phyloP scores from a whole-genome alignment of 768 basidiomycete genomes.

The Leccinum boreale region DNA sequence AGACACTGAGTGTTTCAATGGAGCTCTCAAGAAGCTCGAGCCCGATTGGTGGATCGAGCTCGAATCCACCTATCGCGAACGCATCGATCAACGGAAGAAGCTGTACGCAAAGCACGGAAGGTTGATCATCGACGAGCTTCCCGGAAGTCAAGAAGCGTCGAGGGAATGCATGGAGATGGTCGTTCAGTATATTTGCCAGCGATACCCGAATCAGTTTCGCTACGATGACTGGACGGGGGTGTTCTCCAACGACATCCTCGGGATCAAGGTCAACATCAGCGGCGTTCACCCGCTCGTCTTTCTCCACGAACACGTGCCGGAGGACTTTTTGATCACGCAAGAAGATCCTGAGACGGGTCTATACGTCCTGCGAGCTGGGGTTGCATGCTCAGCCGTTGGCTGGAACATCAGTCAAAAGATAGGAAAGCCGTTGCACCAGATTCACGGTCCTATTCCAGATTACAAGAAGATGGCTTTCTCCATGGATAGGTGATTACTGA shows the following conservation, averaged over 20 bases:
- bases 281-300: slow-evolving; percentile 38
- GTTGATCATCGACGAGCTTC: slow-evolving; percentile 42
- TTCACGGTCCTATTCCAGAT: slow-evolving; percentile 47
- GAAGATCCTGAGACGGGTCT: slow-evolving; percentile 41
- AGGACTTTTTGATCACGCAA: slow-evolving; percentile 47
- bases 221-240: slow-evolving; percentile 33
- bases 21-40: slow-evolving; percentile 46
- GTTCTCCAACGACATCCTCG: slow-evolving; percentile 45
- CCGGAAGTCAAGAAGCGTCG: slow-evolving; percentile 48
- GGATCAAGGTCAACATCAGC: slow-evolving; percentile 25
- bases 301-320: slow-evolving; percentile 49
- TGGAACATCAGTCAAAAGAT: slow-evolving; percentile 50
- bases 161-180: slow-evolving; percentile 54
- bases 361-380: slow-evolving; percentile 44
- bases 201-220: slow-evolving; percentile 54
- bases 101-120: slow-evolving; percentile 39
- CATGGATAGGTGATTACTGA: slow-evolving; percentile 40
- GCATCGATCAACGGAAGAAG: slow-evolving; percentile 40
- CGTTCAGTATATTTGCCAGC: slow-evolving; percentile 51
- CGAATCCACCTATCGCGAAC: slow-evolving; percentile 46
- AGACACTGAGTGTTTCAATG: not conserved
- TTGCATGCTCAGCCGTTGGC: slow-evolving; percentile 46
- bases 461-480: slow-evolving; percentile 49
- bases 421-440: slow-evolving; percentile 43
- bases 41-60: slow-evolving; percentile 58